Evolutionary conservation across 2,329 filamentous ascomycete genomes (phyloP).

Genomic region (Paecilomyces sp.): DNA sequence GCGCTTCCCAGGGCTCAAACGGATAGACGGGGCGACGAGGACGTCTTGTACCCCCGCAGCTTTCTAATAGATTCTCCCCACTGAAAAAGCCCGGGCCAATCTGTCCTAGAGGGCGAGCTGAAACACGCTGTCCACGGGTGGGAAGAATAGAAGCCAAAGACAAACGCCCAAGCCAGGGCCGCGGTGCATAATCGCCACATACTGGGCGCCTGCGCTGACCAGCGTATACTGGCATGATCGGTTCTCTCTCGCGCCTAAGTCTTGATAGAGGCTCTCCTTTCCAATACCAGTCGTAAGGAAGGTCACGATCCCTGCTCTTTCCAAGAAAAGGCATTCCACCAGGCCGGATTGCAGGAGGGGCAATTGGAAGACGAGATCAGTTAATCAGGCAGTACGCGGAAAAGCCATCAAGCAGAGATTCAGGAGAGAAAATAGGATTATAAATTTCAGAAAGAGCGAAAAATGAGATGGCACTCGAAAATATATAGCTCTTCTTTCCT

Average conservation of each 20-base stretch:
- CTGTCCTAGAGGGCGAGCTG: background rate
- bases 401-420: background rate
- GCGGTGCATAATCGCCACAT: background rate
- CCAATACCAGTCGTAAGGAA: slow-evolving; percentile 18
- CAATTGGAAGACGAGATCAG: background rate
- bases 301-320: slow-evolving; percentile 1
- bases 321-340: background rate
- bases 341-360: background rate
- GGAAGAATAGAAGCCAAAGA: background rate
- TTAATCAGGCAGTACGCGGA: background rate
- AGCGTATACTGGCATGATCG: slow-evolving; percentile 1
- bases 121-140: background rate
- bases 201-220: slow-evolving; percentile 1
- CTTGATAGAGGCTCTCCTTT: slow-evolving; percentile 13
- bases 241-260: slow-evolving; percentile 9
- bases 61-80: slow-evolving; percentile 1
- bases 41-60: background rate
- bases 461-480: background rate
- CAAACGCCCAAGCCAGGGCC: background rate
- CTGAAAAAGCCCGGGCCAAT: background rate
- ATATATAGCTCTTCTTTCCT: background rate
- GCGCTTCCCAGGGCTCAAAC: background rate
- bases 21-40: background rate
- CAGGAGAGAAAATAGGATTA: background rate
- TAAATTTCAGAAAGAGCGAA: background rate